Evolutionary conservation across 495 filamentous ascomycete species (phyloP).

Genomic region (Talaromyces liani): DNA sequence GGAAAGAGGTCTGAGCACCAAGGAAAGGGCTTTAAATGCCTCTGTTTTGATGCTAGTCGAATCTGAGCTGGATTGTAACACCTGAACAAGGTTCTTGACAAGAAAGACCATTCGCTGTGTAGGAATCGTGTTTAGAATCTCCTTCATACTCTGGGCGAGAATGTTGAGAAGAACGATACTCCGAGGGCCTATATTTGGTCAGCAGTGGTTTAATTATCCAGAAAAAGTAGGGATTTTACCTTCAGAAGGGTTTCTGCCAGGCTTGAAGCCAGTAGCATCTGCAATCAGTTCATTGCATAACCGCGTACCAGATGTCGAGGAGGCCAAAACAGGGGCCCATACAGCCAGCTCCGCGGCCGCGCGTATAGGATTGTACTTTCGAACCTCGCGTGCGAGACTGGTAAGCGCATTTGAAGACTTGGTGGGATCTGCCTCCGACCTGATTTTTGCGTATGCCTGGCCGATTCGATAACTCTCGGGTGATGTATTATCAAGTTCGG

Average conservation of each 20-base stretch:
- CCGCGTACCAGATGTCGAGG: slow-evolving; percentile 30
- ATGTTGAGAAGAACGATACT: slow-evolving; percentile 53
- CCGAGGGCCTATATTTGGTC: slow-evolving; percentile 33
- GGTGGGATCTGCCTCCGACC: slow-evolving; percentile 19
- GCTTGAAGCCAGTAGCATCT: slow-evolving; percentile 47
- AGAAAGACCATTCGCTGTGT: slow-evolving; percentile 78
- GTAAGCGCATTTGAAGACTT: slow-evolving; percentile 27
- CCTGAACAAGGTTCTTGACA: slow-evolving; percentile 66
- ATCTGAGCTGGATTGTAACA: slow-evolving; percentile 49
- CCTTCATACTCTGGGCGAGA: slow-evolving; percentile 44
- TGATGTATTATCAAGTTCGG: slow-evolving; percentile 21
- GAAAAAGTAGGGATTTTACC: slow-evolving; percentile 20
- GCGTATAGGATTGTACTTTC: slow-evolving; percentile 30
- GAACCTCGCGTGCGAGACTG: slow-evolving; percentile 27
- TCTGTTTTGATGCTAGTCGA: slow-evolving; percentile 33
- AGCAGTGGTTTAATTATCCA: slow-evolving; percentile 6
- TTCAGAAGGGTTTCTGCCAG: slow-evolving; percentile 25
- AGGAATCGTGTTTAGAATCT: slow-evolving; percentile 49
- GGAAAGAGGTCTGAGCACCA: slow-evolving; percentile 61
- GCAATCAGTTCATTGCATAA: slow-evolving; percentile 54
- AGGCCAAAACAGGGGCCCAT: slow-evolving; percentile 26
- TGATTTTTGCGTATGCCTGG: slow-evolving; percentile 35
- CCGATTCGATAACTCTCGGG: slow-evolving; percentile 32
- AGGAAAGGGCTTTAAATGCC: slow-evolving; percentile 54
- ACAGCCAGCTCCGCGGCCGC: slow-evolving; percentile 34